Evolutionary conservation across 2,329 filamentous ascomycete species (phyloP), one percentile per base, ranked within the genome.

Genomic region (Neoscytalidium dimidiatum): DNA sequence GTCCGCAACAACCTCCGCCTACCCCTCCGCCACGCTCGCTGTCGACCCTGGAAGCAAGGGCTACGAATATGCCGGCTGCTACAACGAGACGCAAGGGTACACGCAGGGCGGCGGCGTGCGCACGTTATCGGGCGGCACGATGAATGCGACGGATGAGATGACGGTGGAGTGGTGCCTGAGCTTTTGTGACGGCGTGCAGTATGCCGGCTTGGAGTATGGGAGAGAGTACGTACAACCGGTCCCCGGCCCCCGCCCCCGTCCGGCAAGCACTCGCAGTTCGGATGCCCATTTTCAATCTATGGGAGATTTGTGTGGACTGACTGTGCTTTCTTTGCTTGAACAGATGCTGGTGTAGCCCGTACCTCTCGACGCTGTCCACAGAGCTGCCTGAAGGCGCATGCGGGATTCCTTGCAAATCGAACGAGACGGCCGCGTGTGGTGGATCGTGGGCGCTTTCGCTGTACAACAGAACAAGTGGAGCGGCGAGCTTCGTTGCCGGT

Each of bases 61-160:
- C 31, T 65, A 60, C 53, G 17, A 33, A 5, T 65, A 65, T 46
- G 44, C 49, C 8, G 63, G 63, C 29, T 65, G 63, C 63, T 65
- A 23, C 29, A 65, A 65, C 35, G 63, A 65, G 28, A 65, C 63
- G 26, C 48, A 29, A 7, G 63, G 63, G 6, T 65, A 33, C 41
- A 19, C 33, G 11, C 26, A 52, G 11, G 53, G 33, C 44, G 63
- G 63, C 35, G 35, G 29, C 46, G 56, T 33, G 44, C 63, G 63
- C 23, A 53, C 63, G 19, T 44, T 65, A 23, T 38, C 52, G n/a
- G 63, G 53, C 46, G 53, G 53, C 46, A 41, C 21, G 31, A 60
- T 61, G 53, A 57, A 53, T 7, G 23, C 51, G 38, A 53, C 51
- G 28, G 52, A 56, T 31, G 13, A 23, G 41, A 56, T 64, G 38